A percentile compares a stretch with the other conserved stretches of the same genome.
These are phyloP conservation scores for Mycena amicta DNA, from an alignment of 768 basidiomycete genomes.

Conservation along the genomic window DNA sequence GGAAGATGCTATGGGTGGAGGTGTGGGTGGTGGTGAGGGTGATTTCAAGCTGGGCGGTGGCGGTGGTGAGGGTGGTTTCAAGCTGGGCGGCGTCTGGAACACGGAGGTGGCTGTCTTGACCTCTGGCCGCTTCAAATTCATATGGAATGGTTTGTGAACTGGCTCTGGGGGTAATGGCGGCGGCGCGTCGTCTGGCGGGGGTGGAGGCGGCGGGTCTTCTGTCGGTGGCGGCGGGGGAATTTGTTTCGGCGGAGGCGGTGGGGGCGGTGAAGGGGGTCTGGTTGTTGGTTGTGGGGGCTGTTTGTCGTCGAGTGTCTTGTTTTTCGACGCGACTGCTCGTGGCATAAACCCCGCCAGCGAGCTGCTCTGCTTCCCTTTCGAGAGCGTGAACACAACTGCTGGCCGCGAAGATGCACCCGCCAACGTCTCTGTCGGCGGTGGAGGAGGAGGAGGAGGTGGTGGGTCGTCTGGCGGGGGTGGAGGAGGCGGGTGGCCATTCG, in stretches of 20 bases:
- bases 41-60: slow-evolving; percentile 28
- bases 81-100: slow-evolving; percentile 14
- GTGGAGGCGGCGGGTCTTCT: slow-evolving; percentile 39
- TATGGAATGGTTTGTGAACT: slow-evolving; percentile 15
- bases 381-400: slow-evolving; percentile 30
- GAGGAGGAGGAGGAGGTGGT: slow-evolving; percentile 37
- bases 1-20: slow-evolving; percentile 21
- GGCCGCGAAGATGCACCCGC: slow-evolving; percentile 33
- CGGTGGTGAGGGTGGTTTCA: slow-evolving; percentile 8
- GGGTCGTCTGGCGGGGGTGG: slow-evolving; percentile 29
- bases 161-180: slow-evolving; percentile 18
- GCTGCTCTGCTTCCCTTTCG: slow-evolving; percentile 29
- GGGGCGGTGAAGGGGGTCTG: slow-evolving; percentile 28
- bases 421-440: slow-evolving; percentile 30
- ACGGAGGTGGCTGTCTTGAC: not conserved
- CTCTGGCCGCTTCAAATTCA: slow-evolving; percentile 15
- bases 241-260: slow-evolving; percentile 32
- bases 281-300: slow-evolving; percentile 27
- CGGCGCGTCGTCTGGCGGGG: slow-evolving; percentile 33
- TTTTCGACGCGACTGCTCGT: slow-evolving; percentile 20
- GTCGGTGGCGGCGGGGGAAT: slow-evolving; percentile 38
- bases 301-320: not conserved
- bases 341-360: slow-evolving; percentile 21
- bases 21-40: slow-evolving; percentile 29
- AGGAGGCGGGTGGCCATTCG: slow-evolving; percentile 1